A percentile compares a stretch with the other conserved stretches of the same genome.
Evolutionary conservation across 2,329 filamentous ascomycete genomes (phyloP).

Genomic region (Trichophyton schoenleinii): DNA sequence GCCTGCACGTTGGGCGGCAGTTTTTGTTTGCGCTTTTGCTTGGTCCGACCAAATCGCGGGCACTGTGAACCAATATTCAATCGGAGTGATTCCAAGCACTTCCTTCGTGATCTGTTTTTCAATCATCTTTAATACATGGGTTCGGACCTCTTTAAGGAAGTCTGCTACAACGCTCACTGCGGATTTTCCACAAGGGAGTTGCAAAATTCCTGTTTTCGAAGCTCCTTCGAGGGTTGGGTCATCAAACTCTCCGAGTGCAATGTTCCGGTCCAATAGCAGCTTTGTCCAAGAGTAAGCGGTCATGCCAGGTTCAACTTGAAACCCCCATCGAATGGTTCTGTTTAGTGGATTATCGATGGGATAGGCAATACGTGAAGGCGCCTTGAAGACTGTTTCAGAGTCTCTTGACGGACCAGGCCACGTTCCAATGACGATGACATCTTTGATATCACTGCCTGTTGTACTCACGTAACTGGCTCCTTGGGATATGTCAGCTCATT

Average conservation of each 20-base stretch:
- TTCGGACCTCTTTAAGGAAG: neutral
- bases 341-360: slow-evolving; percentile 12
- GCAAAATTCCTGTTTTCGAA: neutral
- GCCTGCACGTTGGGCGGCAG: slow-evolving; percentile 13
- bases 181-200: neutral
- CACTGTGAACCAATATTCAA: slow-evolving; percentile 15
- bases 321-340: slow-evolving; percentile 16
- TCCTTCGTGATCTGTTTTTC: slow-evolving; percentile 12
- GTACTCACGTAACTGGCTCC: slow-evolving; percentile 14
- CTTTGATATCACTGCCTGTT: slow-evolving; percentile 9
- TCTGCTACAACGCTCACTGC: neutral
- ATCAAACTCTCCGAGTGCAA: slow-evolving; percentile 15
- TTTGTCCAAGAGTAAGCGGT: slow-evolving; percentile 22
- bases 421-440: slow-evolving; percentile 15
- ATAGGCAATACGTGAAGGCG: slow-evolving; percentile 20
- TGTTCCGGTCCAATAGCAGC: slow-evolving; percentile 17
- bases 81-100: slow-evolving; percentile 8
- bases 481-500: slow-evolving; percentile 4
- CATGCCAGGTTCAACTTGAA: slow-evolving; percentile 16
- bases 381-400: slow-evolving; percentile 14
- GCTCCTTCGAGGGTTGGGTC: slow-evolving; percentile 4
- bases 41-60: slow-evolving; percentile 14
- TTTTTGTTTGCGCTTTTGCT: slow-evolving; percentile 10
- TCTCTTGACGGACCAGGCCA: slow-evolving; percentile 15
- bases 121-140: neutral